A percentile compares a stretch with the other conserved stretches of the same genome.
These are phyloP conservation scores for Hibiscus tridactylites DNA, from an alignment of 345 rosid species.

Conservation along the genomic window DNA sequence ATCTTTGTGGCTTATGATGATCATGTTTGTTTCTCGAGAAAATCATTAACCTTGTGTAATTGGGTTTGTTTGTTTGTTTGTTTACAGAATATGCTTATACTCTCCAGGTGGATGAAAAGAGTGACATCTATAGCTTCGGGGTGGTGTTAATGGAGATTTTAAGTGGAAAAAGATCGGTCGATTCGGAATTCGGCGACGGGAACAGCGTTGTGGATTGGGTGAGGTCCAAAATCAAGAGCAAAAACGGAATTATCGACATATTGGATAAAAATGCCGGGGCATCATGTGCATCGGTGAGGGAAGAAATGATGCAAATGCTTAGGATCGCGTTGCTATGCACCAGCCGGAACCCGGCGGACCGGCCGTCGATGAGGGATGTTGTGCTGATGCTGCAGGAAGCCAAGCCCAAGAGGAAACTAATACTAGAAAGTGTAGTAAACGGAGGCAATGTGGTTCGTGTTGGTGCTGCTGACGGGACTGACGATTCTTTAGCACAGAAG, in stretches of 20 bases:
- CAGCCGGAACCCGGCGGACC: slow-evolving; percentile 67
- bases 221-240: slow-evolving; percentile 60
- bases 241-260: slow-evolving; percentile 50
- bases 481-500: slow-evolving; percentile 32
- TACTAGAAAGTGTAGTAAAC: slow-evolving; percentile 21
- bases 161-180: slow-evolving; percentile 76
- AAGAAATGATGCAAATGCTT: slow-evolving; percentile 87
- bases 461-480: slow-evolving; percentile 13
- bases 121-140: slow-evolving; percentile 91
- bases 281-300: slow-evolving; percentile 50
- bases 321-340: slow-evolving; percentile 84
- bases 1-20: neutral
- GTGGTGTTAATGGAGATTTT: slow-evolving; percentile 84
- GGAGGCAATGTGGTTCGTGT: slow-evolving; percentile 21
- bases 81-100: slow-evolving; percentile 88
- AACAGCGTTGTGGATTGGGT: slow-evolving; percentile 97
- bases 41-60: neutral
- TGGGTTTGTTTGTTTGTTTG: neutral
- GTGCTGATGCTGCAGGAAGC: slow-evolving; percentile 90
- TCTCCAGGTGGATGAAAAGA: slow-evolving; percentile 90
- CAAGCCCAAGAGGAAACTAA: slow-evolving; percentile 80
- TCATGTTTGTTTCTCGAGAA: neutral
- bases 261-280: slow-evolving; percentile 74
- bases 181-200: slow-evolving; percentile 90
- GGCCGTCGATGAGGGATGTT: slow-evolving; percentile 97